Conservation (phyloP, 805 yeast genomes). For the Torulaspora delbrueckii region DNA sequence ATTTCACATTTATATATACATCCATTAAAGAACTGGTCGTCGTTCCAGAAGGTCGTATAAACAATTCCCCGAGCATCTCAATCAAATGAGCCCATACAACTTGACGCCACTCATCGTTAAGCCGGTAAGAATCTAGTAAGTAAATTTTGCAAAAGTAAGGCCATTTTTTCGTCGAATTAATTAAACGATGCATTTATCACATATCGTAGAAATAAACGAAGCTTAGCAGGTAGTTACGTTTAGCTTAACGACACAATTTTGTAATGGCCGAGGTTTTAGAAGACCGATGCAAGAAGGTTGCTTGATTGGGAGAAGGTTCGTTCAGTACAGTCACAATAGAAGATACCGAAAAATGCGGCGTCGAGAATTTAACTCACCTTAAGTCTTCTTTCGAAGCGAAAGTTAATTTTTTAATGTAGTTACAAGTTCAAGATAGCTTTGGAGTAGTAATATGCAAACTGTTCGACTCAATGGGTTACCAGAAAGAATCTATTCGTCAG, state of each 20-base stretch:
- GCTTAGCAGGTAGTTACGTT: neutral
- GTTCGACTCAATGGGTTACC: too few species aligned
- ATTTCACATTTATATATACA: slow-evolving; percentile 3
- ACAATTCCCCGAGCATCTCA: neutral
- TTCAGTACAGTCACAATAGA: neutral
- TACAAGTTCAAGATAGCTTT: too few species aligned
- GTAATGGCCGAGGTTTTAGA: neutral
- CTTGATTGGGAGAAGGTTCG: neutral
- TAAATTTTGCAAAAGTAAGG: slow-evolving; percentile 4
- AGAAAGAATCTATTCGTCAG: too few species aligned
- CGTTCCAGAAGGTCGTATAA: slow-evolving; percentile 8
- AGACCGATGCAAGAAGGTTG: neutral
- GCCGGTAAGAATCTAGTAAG: neutral
- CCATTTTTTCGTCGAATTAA: neutral
- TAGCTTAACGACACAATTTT: neutral
- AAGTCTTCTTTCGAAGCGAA: too few species aligned
- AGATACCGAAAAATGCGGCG: neutral
- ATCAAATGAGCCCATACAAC: neutral
- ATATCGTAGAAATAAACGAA: slow-evolving; percentile 5
- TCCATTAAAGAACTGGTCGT: neutral
- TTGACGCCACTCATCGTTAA: neutral
- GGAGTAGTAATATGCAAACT: too few species aligned
- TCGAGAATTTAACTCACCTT: too few species aligned
- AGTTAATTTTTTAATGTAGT: too few species aligned
- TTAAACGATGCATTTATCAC: slow-evolving; percentile 6